phyloP scores from a whole-genome alignment of 768 basidiomycete genomes.

The Pleurotus salmoneostramineus region DNA sequence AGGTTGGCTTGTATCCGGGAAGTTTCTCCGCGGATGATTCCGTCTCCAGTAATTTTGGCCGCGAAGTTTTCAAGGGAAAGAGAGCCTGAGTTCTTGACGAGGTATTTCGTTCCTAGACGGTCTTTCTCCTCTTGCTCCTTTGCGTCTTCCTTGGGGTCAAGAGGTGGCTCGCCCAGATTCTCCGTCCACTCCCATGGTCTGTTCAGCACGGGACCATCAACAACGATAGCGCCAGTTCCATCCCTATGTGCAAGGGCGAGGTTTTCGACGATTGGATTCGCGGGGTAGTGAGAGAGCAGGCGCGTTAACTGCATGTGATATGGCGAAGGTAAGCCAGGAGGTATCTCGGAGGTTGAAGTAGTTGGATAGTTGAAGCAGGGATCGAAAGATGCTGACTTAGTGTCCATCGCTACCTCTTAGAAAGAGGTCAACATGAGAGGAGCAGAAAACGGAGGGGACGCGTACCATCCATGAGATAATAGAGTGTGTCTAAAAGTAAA shows the following conservation, averaged over 20 bases:
- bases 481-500: slow-evolving; percentile 68
- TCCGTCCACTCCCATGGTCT: slow-evolving; percentile 89
- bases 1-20: slow-evolving; percentile 37
- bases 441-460: neutral
- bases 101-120: slow-evolving; percentile 25
- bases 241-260: slow-evolving; percentile 61
- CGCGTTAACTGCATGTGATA: slow-evolving; percentile 54
- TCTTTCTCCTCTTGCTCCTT: slow-evolving; percentile 36
- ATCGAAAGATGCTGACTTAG: slow-evolving; percentile 51
- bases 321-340: slow-evolving; percentile 51
- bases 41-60: slow-evolving; percentile 62
- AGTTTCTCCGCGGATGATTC: slow-evolving; percentile 31
- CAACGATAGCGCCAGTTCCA: slow-evolving; percentile 41
- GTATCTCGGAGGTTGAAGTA: slow-evolving; percentile 44
- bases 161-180: slow-evolving; percentile 57
- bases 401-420: slow-evolving; percentile 60
- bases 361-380: slow-evolving; percentile 64
- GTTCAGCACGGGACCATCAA: slow-evolving; percentile 56
- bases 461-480: slow-evolving; percentile 72
- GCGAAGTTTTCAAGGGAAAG: slow-evolving; percentile 71
- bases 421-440: neutral
- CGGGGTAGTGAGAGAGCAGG: slow-evolving; percentile 53
- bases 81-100: slow-evolving; percentile 64
- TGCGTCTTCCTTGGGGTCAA: slow-evolving; percentile 41
- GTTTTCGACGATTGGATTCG: slow-evolving; percentile 47